Percentiles rank a stretch among this genome's conserved stretches.
These are phyloP conservation scores for Fusarium sp. DNA, from an alignment of 2,329 filamentous ascomycete species.

Conservation along the genomic window DNA sequence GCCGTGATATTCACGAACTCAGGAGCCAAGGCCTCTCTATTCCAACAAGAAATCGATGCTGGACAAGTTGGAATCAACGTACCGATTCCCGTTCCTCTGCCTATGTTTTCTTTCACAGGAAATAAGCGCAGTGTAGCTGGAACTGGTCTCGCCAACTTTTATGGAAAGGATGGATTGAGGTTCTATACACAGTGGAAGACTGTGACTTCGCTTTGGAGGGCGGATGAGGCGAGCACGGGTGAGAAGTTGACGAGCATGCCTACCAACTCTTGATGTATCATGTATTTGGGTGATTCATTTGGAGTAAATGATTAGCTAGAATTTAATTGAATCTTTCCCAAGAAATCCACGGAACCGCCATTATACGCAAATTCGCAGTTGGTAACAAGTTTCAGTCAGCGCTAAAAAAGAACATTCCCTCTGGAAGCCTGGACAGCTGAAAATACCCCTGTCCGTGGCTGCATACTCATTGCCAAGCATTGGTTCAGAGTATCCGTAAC, in stretches of 20 bases:
- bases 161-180: slow-evolving; percentile 85
- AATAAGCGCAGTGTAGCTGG: slow-evolving; percentile 89
- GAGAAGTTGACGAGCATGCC: slow-evolving; percentile 33
- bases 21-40: slow-evolving; percentile 76
- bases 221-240: slow-evolving; percentile 23
- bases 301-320: too few relatives aligned
- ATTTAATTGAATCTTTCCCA: rapidly evolving
- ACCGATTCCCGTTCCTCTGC: slow-evolving; percentile 74
- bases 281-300: too few relatives aligned
- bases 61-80: slow-evolving; percentile 85
- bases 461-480: neutral
- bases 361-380: too few relatives aligned
- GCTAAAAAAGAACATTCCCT: too few relatives aligned
- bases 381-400: too few relatives aligned
- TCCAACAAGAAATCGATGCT: slow-evolving; percentile 82
- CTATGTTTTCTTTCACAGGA: slow-evolving; percentile 75
- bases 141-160: slow-evolving; percentile 89
- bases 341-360: too few relatives aligned
- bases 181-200: slow-evolving; percentile 97
- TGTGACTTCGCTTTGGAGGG: slow-evolving; percentile 83
- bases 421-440: neutral
- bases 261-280: neutral
- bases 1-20: slow-evolving; percentile 81
- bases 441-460: rapidly evolving
- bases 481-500: rapidly evolving